Conservation (phyloP, 2,329 filamentous ascomycete genomes). For the Sporothrix protearum region DNA sequence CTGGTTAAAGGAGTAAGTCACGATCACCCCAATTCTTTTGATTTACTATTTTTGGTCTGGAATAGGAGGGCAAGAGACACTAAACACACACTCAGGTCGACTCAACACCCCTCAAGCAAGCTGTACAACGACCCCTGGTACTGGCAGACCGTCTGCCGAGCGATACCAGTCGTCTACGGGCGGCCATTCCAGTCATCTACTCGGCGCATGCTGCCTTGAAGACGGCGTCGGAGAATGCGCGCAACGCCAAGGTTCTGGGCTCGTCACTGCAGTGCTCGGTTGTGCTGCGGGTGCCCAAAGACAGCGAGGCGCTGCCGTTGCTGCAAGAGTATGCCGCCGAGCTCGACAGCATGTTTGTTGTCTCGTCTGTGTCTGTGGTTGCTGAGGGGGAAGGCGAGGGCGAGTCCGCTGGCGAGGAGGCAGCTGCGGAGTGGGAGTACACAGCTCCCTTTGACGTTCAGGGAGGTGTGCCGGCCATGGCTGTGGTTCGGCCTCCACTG, state of each 20-base stretch:
- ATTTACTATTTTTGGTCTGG: neutral
- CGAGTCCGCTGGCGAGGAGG: constrained; percentile 21
- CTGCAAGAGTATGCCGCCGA: constrained; percentile 44
- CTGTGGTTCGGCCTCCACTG: constrained; percentile 48
- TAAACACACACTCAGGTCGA: constrained; percentile 28
- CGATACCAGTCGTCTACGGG: constrained; percentile 41
- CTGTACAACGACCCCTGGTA: constrained; percentile 47
- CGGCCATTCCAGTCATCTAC: constrained; percentile 48
- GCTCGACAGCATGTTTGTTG: constrained; percentile 64
- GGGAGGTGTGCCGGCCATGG: constrained; percentile 39
- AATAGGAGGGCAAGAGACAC: constrained; percentile 10
- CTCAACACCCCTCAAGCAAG: constrained; percentile 45
- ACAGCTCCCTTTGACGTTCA: constrained; percentile 43
- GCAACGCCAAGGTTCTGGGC: constrained; percentile 68
- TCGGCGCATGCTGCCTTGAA: constrained; percentile 66
- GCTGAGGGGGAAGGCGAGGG: constrained; percentile 31
- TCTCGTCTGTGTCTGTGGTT: constrained; percentile 59
- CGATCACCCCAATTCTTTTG: neutral
- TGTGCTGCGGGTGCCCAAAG: constrained; percentile 46
- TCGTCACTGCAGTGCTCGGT: constrained; percentile 78
- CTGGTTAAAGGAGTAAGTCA: constrained; percentile 49
- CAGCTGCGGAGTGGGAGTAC: constrained; percentile 41
- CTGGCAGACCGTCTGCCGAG: constrained; percentile 41
- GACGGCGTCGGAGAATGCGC: constrained; percentile 67
- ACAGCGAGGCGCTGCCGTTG: constrained; percentile 36